Evolutionary conservation across 78 protist genomes (phyloP).

Genomic region (Anaeramoeba ignava): DNA sequence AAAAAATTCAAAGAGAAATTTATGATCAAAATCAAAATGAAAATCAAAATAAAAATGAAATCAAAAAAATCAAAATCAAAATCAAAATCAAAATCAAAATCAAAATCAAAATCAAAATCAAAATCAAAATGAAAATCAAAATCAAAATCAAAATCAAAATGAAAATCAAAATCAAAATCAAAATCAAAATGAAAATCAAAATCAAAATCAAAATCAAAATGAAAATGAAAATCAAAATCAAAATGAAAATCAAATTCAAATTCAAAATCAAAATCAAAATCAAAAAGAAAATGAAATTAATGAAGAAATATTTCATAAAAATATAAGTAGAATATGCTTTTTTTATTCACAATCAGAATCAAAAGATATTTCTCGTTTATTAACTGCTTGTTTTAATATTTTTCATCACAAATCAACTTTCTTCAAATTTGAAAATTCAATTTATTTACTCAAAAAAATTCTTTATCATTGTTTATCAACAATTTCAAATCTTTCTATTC

Average conservation of each 20-base stretch:
- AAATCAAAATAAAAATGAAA: neutral
- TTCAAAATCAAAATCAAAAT: neutral
- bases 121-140: neutral
- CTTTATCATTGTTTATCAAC: neutral
- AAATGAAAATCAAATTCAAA: neutral
- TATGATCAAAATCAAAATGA: neutral
- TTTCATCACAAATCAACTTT: neutral
- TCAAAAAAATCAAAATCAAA: neutral
- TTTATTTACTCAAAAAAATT: neutral
- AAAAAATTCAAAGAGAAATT: neutral
- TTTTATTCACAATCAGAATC: neutral
- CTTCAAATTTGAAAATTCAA: neutral
- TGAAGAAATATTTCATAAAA: neutral
- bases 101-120: neutral
- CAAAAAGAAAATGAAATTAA: neutral
- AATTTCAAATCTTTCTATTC: too few relatives aligned
- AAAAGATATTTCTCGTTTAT: neutral
- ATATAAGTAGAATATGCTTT: neutral
- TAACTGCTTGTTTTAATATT: neutral
- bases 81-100: neutral
- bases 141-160: neutral
- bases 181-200: neutral
- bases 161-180: neutral
- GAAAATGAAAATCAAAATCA: neutral
- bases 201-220: neutral